Evolutionary conservation across 352 stramenopile genomes (phyloP).

Genomic region (Phytopythium vexans): DNA sequence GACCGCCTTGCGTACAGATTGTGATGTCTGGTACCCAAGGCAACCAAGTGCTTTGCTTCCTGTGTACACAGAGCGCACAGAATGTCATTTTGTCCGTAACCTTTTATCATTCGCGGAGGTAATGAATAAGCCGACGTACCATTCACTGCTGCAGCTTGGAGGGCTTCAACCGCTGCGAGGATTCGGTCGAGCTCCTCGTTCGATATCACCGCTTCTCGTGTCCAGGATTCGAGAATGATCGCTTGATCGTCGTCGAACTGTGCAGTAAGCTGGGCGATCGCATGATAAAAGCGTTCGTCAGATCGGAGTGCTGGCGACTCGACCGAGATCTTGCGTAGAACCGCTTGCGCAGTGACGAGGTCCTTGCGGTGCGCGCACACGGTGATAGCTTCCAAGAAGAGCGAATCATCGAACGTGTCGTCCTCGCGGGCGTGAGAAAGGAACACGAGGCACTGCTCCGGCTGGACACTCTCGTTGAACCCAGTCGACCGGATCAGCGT

Average conservation of each 20-base stretch:
- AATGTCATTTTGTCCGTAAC: too few relatives aligned
- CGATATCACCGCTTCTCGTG: constrained; percentile 25
- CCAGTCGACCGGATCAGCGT: constrained; percentile 57
- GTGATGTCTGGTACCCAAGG: constrained; percentile 58
- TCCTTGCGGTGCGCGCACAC: constrained; percentile 42
- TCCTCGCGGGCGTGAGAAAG: constrained; percentile 41
- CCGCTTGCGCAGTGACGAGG: constrained; percentile 20
- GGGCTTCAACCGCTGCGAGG: neutral
- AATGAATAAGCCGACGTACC: neutral
- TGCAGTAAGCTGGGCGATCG: constrained; percentile 32
- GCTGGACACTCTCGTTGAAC: constrained; percentile 27
- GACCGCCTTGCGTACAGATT: constrained; percentile 59
- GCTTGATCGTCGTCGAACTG: constrained; percentile 23
- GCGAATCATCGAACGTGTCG: constrained; percentile 54
- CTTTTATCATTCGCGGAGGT: too few relatives aligned
- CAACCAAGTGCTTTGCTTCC: constrained; percentile 47
- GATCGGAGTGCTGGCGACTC: constrained; percentile 31
- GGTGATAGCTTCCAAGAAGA: constrained; percentile 61
- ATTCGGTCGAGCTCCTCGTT: constrained; percentile 28
- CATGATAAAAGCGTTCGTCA: constrained; percentile 46
- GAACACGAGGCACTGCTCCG: constrained; percentile 40
- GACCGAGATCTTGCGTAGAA: constrained; percentile 31
- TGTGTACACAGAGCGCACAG: neutral
- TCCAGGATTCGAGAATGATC: constrained; percentile 35
- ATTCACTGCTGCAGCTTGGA: neutral